These are phyloP conservation scores for Mycena sp. DNA, from an alignment of 1,284 basidiomycete genomes.

Conservation along the genomic window DNA sequence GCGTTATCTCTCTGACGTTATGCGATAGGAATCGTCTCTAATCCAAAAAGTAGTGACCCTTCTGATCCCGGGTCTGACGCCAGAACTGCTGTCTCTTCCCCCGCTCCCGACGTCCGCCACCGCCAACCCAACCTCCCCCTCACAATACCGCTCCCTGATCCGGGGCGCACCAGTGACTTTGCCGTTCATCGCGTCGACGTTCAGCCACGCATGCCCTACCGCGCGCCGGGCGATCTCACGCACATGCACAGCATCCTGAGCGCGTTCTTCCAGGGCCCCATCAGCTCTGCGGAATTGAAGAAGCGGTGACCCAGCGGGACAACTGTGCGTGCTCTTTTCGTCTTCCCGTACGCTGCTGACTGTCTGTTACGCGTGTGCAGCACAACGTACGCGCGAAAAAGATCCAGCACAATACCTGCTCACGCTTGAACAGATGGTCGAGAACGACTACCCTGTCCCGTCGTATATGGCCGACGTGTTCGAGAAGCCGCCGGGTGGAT, in stretches of 20 bases:
- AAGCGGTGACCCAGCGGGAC: slow-evolving; percentile 63
- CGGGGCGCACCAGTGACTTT: slow-evolving; percentile 53
- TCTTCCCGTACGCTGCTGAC: slow-evolving; percentile 12
- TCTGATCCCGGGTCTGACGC: slow-evolving; percentile 84
- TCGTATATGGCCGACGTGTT: slow-evolving; percentile 80
- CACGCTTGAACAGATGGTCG: slow-evolving; percentile 85
- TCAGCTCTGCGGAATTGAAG: slow-evolving; percentile 83
- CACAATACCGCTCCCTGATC: slow-evolving; percentile 62
- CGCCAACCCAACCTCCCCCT: slow-evolving; percentile 70
- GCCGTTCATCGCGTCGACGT: slow-evolving; percentile 83
- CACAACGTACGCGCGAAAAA: slow-evolving; percentile 65
- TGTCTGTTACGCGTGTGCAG: slow-evolving; percentile 48
- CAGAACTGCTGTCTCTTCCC: slow-evolving; percentile 74
- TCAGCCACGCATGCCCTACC: slow-evolving; percentile 93
- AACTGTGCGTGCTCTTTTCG: slow-evolving; percentile 56
- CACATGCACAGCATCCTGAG: slow-evolving; percentile 88
- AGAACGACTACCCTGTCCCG: slow-evolving; percentile 90
- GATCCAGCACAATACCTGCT: slow-evolving; percentile 79
- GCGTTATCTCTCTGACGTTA: slow-evolving; percentile 8
- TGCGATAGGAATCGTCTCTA: slow-evolving; percentile 72
- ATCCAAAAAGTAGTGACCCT: slow-evolving; percentile 83
- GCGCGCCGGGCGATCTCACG: slow-evolving; percentile 86
- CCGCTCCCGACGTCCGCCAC: slow-evolving; percentile 71
- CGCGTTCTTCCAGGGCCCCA: slow-evolving; percentile 81
- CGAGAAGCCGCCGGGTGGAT: slow-evolving; percentile 69